phyloP scores from a whole-genome alignment of 345 rosid species.

The Eucalyptus erythrocorys region DNA sequence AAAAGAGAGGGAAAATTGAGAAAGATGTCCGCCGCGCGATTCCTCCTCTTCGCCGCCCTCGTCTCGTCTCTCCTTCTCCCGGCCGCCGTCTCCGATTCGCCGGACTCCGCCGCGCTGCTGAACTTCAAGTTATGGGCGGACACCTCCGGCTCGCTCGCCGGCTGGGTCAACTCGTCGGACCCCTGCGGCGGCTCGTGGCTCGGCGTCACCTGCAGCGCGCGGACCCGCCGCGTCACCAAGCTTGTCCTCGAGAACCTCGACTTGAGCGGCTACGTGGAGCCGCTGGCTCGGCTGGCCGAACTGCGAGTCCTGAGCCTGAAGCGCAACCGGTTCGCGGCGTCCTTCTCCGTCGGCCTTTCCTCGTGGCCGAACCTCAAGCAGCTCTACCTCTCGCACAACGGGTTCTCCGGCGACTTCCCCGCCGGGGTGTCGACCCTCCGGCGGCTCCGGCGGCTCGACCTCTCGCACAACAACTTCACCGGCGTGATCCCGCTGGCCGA shows the following conservation, averaged over 20 bases:
- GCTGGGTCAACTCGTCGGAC: conserved; percentile 12
- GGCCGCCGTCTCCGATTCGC: neutral
- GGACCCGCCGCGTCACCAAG: conserved; percentile 13
- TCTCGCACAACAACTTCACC: conserved; percentile 19
- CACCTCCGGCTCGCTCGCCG: conserved; percentile 1
- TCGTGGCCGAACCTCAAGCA: conserved; percentile 13
- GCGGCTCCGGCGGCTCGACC: conserved; percentile 22
- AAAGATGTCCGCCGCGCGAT: neutral
- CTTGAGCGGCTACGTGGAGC: conserved; percentile 7
- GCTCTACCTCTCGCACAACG: conserved; percentile 28
- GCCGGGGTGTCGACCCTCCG: conserved; percentile 3
- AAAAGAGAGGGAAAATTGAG: neutral
- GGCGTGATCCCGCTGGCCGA: conserved; percentile 18
- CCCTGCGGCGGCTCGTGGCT: conserved; percentile 20
- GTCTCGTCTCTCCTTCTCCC: neutral
- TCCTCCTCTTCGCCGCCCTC: neutral
- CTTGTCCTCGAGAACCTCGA: conserved; percentile 20
- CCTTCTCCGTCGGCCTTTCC: conserved; percentile 3
- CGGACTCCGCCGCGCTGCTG: conserved; percentile 1
- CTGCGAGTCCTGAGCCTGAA: conserved; percentile 32
- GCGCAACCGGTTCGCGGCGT: conserved; percentile 15
- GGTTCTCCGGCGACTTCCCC: conserved; percentile 15
- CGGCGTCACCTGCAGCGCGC: conserved; percentile 23
- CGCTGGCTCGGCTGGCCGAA: conserved; percentile 7
- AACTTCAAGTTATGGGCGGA: conserved; percentile 8